Conservation (phyloP, 768 basidiomycete species). For the Lactarius deliciosus region DNA sequence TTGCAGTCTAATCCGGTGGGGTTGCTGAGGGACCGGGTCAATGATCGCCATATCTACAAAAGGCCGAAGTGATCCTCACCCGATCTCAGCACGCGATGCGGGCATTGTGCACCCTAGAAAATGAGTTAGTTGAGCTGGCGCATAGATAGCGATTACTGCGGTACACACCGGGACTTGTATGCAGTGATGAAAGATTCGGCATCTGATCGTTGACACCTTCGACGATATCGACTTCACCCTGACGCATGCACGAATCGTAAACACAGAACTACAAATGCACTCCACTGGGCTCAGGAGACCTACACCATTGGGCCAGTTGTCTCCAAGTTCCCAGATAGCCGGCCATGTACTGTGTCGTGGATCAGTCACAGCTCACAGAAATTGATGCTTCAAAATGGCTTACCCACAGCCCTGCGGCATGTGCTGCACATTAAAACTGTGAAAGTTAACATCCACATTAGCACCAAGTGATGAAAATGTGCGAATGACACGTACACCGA, state of each 20-base stretch:
- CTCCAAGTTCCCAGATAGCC: constrained; percentile 54
- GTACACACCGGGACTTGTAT: constrained; percentile 44
- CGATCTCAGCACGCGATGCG: constrained; percentile 43
- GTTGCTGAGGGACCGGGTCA: constrained; percentile 31
- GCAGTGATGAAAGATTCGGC: constrained; percentile 54
- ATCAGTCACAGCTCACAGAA: constrained; percentile 16
- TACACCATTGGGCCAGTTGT: constrained; percentile 51
- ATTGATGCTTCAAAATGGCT: constrained; percentile 28
- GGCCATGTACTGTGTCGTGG: constrained; percentile 45
- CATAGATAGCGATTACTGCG: background rate
- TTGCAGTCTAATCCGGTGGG: constrained; percentile 49
- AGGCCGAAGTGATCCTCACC: constrained; percentile 38
- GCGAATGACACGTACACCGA: constrained; percentile 44
- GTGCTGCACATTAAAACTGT: constrained; percentile 50
- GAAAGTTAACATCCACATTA: background rate
- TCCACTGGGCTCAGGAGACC: constrained; percentile 19
- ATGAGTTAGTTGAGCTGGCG: background rate
- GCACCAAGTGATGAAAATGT: constrained; percentile 18
- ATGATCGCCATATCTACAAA: background rate
- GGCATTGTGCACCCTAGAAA: constrained; percentile 58
- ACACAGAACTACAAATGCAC: constrained; percentile 11
- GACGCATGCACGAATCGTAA: constrained; percentile 30
- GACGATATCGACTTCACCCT: constrained; percentile 55
- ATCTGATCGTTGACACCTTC: constrained; percentile 59
- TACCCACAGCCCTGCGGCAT: constrained; percentile 63